Evolutionary conservation across 2,329 filamentous ascomycete species (phyloP), one percentile per base, ranked within the genome.

Genomic region (Polytolypa hystricis): DNA sequence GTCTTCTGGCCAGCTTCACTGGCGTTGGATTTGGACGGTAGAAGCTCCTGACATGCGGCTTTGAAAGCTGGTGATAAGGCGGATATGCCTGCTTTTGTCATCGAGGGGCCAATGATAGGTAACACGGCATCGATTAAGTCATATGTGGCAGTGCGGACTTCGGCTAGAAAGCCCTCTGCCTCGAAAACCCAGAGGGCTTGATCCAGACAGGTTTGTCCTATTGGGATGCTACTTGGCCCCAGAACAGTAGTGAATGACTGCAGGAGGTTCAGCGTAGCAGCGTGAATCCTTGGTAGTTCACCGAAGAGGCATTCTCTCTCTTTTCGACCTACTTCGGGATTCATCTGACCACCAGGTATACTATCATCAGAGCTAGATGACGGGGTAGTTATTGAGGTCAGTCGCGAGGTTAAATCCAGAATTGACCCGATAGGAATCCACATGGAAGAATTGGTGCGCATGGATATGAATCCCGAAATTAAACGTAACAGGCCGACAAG

Each of bases 221-320:
- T 55, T 0, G 84, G 64, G 10, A 77, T 50, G 26, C 74, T 69
- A 41, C 69, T 73, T 11, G 62, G 60, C 19, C 69, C 70, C 16
- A 87, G 65, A 8, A 80, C 71, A 37, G 66, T 57, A 15, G 75
- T 54, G 30, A 91, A 52, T 8, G 65, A 58, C 6, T 67, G 56
- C 15, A 84, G 60, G 1, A 93, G 59, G 15, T 71, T 59, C 37
- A 93, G 62, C n/a, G 75, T 72, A 10, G 81, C 76, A 10, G 77
- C 60, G 51, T 95, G 85, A 26, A 95, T 73, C 7, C 72, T 67
- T 4, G 87, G 83, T 8, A 95, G 67, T 12, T 74, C 66, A 31
- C 71, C 64, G 74, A 82, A 87, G 3, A 95, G 68, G 30, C 79
- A 74, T 36, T 93, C 84, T 42, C 80, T 79, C 58, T 95, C 89